Evolutionary conservation across 148 eudicot species (phyloP).

Genomic region (Heliamphora exappendiculata): DNA sequence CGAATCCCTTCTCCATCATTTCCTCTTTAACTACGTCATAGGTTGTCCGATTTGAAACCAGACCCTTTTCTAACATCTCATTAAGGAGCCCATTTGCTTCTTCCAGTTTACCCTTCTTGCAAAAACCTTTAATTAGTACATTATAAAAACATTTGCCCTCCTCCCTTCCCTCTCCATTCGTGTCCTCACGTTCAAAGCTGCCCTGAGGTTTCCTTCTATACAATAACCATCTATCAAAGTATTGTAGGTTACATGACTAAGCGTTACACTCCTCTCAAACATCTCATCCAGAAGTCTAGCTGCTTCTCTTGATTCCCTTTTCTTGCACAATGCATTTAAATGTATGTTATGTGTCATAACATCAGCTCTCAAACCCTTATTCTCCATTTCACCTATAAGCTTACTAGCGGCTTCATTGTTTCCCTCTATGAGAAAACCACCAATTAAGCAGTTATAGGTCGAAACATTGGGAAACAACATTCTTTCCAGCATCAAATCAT

Average conservation of each 20-base stretch:
- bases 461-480: constrained; percentile 35
- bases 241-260: constrained; percentile 48
- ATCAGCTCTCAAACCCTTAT: constrained; percentile 37
- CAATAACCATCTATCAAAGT: constrained; percentile 51
- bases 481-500: constrained; percentile 29
- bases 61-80: constrained; percentile 69
- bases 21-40: constrained; percentile 55
- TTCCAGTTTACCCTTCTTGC: constrained; percentile 40
- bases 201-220: constrained; percentile 42
- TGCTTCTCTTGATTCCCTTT: constrained; percentile 44
- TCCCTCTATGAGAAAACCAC: constrained; percentile 39
- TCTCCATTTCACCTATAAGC: constrained; percentile 41
- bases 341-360: constrained; percentile 50
- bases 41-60: constrained; percentile 48
- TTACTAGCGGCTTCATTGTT: constrained; percentile 31
- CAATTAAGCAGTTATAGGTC: constrained; percentile 57
- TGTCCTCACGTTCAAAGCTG: constrained; percentile 40
- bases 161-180: constrained; percentile 58
- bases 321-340: constrained; percentile 46
- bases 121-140: constrained; percentile 48
- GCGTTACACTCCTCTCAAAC: constrained; percentile 36
- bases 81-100: constrained; percentile 56
- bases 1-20: constrained; percentile 66
- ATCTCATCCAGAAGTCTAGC: constrained; percentile 45
- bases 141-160: constrained; percentile 57